These are phyloP conservation scores for Tolypocladium paradoxum DNA, from an alignment of 2,329 filamentous ascomycete genomes.

Conservation along the genomic window DNA sequence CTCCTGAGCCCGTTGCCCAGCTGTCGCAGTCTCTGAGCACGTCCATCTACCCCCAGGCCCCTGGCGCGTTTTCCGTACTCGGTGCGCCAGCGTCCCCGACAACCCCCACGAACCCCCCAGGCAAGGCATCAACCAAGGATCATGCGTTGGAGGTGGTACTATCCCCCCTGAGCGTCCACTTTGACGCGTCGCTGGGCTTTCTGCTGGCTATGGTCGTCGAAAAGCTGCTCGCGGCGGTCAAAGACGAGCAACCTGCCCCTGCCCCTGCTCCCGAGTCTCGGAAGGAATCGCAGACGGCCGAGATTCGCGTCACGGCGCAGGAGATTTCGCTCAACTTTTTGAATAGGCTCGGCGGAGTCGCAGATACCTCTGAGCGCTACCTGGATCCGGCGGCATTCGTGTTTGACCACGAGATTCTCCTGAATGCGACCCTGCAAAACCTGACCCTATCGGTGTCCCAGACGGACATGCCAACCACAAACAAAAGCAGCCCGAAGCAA, in stretches of 20 bases:
- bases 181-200: conserved; percentile 46
- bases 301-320: conserved; percentile 34
- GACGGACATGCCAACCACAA: conserved; percentile 7
- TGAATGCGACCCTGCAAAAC: conserved; percentile 38
- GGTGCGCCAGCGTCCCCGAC: not conserved
- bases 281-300: conserved; percentile 12
- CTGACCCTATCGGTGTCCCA: conserved; percentile 21
- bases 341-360: conserved; percentile 40
- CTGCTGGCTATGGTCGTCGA: conserved; percentile 40
- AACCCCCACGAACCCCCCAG: not conserved
- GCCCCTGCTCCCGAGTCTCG: conserved; percentile 6
- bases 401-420: conserved; percentile 38
- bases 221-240: conserved; percentile 36
- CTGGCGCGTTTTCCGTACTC: conserved; percentile 48
- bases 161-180: conserved; percentile 41
- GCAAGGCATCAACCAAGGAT: conserved; percentile 4
- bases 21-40: conserved; percentile 20
- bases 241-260: conserved; percentile 16
- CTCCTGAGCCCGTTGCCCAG: conserved; percentile 15
- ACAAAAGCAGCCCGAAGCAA: conserved; percentile 14
- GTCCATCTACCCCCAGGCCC: conserved; percentile 40
- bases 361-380: conserved; percentile 36
- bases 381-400: conserved; percentile 28
- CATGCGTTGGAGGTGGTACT: conserved; percentile 35
- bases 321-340: conserved; percentile 45